phyloP scores from a whole-genome alignment of 2,329 filamentous ascomycete species.

The Aspergillus sp. region DNA sequence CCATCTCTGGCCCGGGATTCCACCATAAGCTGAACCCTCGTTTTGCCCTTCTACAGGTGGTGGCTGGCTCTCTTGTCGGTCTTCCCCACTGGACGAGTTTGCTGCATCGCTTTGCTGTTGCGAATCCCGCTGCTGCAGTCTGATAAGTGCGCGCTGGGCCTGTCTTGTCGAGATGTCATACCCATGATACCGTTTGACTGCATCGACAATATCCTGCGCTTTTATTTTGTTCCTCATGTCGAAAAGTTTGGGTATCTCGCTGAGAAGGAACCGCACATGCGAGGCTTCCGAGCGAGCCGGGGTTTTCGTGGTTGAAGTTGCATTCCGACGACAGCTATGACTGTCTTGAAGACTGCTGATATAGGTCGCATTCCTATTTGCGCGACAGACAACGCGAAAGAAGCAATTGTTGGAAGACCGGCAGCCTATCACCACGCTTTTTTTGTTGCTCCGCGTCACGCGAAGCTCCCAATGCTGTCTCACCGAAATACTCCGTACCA shows the following conservation, averaged over 20 bases:
- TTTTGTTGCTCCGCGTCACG: constrained; percentile 42
- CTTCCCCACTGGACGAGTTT: constrained; percentile 24
- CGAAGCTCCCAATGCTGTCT: constrained; percentile 43
- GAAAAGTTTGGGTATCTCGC: constrained; percentile 42
- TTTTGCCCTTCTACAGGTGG: constrained; percentile 26
- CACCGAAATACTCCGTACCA: constrained; percentile 42
- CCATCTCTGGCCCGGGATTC: constrained; percentile 34
- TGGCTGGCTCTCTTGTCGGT: constrained; percentile 26
- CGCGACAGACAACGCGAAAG: constrained; percentile 42
- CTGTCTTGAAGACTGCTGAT: constrained; percentile 41
- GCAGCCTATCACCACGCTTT: constrained; percentile 43
- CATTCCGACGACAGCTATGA: constrained; percentile 37
- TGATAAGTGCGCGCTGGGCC: constrained; percentile 39
- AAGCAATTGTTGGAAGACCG: constrained; percentile 39
- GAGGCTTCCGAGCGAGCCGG: constrained; percentile 42
- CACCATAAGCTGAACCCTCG: constrained; percentile 27
- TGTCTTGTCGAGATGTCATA: constrained; percentile 42
- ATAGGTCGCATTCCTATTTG: constrained; percentile 42
- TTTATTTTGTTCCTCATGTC: constrained; percentile 38
- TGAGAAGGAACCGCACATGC: constrained; percentile 40
- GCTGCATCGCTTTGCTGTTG: constrained; percentile 23
- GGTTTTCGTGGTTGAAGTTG: constrained; percentile 29
- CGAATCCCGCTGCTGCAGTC: constrained; percentile 32
- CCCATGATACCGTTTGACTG: constrained; percentile 42
- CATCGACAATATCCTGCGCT: constrained; percentile 40